Evolutionary conservation across 768 basidiomycete genomes (phyloP).

Genomic region (Gelatoporia subvermispora): DNA sequence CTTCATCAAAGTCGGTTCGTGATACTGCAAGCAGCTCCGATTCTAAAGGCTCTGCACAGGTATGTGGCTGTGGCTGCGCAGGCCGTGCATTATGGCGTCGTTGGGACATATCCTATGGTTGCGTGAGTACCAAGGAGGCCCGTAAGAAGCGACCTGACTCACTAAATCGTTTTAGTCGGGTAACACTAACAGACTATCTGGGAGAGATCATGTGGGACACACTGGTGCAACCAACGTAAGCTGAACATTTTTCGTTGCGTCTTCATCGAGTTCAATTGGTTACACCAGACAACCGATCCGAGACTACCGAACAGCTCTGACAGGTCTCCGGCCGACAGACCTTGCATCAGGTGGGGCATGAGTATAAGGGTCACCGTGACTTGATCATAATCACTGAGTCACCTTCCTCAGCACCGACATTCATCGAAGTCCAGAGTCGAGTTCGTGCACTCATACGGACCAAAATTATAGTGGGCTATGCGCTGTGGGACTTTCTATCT

Average conservation of each 20-base stretch:
- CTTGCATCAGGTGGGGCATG: slow-evolving; percentile 34
- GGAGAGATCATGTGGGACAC: slow-evolving; percentile 43
- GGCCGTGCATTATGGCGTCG: slow-evolving; percentile 37
- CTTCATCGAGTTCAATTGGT: too few relatives aligned
- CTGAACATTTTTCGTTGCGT: slow-evolving; percentile 1
- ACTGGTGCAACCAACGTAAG: slow-evolving; percentile 51
- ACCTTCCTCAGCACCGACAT: slow-evolving; percentile 37
- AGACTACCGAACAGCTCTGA: slow-evolving; percentile 42
- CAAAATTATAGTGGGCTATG: slow-evolving; percentile 54
- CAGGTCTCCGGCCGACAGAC: slow-evolving; percentile 38
- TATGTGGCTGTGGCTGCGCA: slow-evolving; percentile 45
- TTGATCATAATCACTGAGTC: not conserved
- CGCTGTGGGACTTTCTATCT: slow-evolving; percentile 49
- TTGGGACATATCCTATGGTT: slow-evolving; percentile 44
- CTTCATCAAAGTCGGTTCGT: slow-evolving; percentile 16
- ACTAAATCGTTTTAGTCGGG: slow-evolving; percentile 32
- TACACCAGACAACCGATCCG: slow-evolving; percentile 39
- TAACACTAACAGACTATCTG: slow-evolving; percentile 46
- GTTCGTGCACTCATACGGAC: slow-evolving; percentile 38
- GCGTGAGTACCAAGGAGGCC: slow-evolving; percentile 34
- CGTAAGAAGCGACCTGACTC: slow-evolving; percentile 1
- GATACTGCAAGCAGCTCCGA: slow-evolving; percentile 7
- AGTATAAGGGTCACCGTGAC: not conserved
- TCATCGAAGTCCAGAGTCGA: slow-evolving; percentile 41
- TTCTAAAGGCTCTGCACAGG: slow-evolving; percentile 21